Base-by-base conservation (phyloP, 257 asterid species). In the Solanum pennellii region DNA sequence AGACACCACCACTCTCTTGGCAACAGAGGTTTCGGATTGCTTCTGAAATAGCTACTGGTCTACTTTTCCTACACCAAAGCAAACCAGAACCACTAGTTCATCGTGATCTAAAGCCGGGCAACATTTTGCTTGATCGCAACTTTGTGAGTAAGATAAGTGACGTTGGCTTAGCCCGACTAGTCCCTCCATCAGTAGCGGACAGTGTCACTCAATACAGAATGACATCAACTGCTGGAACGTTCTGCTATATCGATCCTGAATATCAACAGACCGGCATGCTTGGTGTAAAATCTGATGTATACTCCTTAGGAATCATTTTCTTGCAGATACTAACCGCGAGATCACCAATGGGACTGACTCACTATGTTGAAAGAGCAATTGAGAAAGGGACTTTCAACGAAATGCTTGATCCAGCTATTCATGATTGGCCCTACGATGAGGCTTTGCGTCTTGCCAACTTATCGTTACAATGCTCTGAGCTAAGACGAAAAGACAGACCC, bases 241-340 rank as follows among this genome's bases (percentile, higher is more conserved):
- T 85, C 88, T 87, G 91, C 87, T 89, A 89, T 39, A 89, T 89
- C 15, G 91, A 90, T 31, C 91, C 91, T 13, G 92, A 90, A 82
- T 89, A 89, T 89, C 92, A 90, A 69, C 92, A 89, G 47, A 90
- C 92, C 1, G 92, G 92, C 12, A 90, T 90, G 91, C 91, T 90
- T 23, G 90, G 92, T 1, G 80, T 89, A 56, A 90, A 90, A 83
- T 90, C 92, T 2, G 92, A 90, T 41, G 88, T 90, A 69, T 90
- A 90, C 66, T 83, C 92, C 3, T 74, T 90, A 23, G 92, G 92
- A 62, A 86, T 90, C 86, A 89, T 89, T 65, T 89, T 87, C 86
- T 87, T 90, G 76, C 92, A 90, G 89, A 88, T 90, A 39, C 87
- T 90, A 29, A 90, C 92, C 0, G 90, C 87, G 0, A 90, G 84